phyloP scores from a whole-genome alignment of 176 grass and related monocot genomes.

The Themeda triandra region DNA sequence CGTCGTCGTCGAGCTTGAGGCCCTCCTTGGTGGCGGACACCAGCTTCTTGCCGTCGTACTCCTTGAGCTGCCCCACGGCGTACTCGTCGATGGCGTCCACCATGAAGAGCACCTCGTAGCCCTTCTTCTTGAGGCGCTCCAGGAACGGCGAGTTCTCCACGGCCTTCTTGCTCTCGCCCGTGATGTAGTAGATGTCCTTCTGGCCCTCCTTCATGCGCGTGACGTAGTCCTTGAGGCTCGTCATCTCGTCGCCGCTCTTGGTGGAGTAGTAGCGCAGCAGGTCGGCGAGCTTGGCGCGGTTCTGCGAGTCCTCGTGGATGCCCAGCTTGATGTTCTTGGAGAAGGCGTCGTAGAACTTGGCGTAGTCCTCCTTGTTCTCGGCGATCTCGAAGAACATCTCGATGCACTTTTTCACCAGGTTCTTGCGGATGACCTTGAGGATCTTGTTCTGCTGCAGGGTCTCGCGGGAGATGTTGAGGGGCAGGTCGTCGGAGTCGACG shows the following conservation, averaged over 20 bases:
- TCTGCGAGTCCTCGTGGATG: slow-evolving; percentile 58
- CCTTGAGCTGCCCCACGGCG: slow-evolving; percentile 57
- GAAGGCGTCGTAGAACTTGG: slow-evolving; percentile 64
- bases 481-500: slow-evolving; percentile 63
- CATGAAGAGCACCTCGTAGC: slow-evolving; percentile 78
- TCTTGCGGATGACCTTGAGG: slow-evolving; percentile 59
- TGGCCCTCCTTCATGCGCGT: slow-evolving; percentile 51
- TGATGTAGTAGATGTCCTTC: slow-evolving; percentile 70
- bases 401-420: slow-evolving; percentile 52
- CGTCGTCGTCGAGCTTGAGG: slow-evolving; percentile 36
- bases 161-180: slow-evolving; percentile 55
- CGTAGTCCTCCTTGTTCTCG: slow-evolving; percentile 49
- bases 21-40: slow-evolving; percentile 55
- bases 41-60: slow-evolving; percentile 71
- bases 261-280: slow-evolving; percentile 49
- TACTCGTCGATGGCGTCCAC: slow-evolving; percentile 73
- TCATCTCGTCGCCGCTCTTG: slow-evolving; percentile 52
- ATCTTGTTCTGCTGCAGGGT: slow-evolving; percentile 71
- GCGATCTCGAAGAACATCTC: slow-evolving; percentile 69
- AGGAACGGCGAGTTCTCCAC: slow-evolving; percentile 70
- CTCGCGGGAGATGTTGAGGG: slow-evolving; percentile 52
- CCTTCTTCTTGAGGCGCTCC: slow-evolving; percentile 54
- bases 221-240: slow-evolving; percentile 68
- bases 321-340: slow-evolving; percentile 62
- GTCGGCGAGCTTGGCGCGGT: slow-evolving; percentile 52